Conservation (phyloP, 2,329 filamentous ascomycete genomes). For the Septoria petroselini region DNA sequence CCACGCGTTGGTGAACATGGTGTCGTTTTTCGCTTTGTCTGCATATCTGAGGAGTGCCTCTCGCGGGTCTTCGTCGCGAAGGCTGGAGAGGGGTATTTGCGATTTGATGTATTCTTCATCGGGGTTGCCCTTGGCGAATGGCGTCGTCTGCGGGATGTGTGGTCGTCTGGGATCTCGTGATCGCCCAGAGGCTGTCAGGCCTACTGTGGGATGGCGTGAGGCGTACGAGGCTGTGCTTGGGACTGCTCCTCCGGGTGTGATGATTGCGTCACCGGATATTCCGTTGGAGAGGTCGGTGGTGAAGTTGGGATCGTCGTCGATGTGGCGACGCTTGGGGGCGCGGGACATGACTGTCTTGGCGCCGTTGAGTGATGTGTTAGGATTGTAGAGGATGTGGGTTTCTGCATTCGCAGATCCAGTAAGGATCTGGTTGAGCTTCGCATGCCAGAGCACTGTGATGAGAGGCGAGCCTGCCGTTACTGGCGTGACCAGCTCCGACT, state of each 20-base stretch:
- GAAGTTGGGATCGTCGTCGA: conserved; percentile 85
- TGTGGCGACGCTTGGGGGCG: conserved; percentile 88
- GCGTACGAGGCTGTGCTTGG: conserved; percentile 48
- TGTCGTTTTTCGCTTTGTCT: conserved; percentile 86
- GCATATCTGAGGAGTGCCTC: conserved; percentile 95
- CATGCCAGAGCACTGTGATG: conserved; percentile 85
- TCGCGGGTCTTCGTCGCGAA: conserved; percentile 94
- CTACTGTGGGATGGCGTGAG: conserved; percentile 64
- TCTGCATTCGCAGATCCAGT: conserved; percentile 90
- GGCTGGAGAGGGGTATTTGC: conserved; percentile 82
- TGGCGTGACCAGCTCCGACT: conserved; percentile 77
- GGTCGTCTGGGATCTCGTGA: conserved; percentile 78
- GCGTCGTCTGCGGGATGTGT: conserved; percentile 79
- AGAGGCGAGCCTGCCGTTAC: conserved; percentile 82
- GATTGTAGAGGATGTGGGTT: conserved; percentile 87
- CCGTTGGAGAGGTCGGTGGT: conserved; percentile 81
- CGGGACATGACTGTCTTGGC: conserved; percentile 88
- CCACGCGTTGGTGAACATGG: conserved; percentile 92
- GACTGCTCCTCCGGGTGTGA: conserved; percentile 52
- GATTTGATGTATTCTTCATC: conserved; percentile 86
- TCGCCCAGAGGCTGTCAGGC: conserved; percentile 73
- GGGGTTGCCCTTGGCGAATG: conserved; percentile 85
- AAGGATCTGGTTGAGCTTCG: conserved; percentile 92
- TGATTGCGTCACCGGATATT: conserved; percentile 77
- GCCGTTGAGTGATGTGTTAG: conserved; percentile 73